Percentiles rank a stretch among this genome's conserved stretches.
These are phyloP conservation scores for Rhododendron griersonianum DNA, from an alignment of 148 eudicot species.

Conservation along the genomic window DNA sequence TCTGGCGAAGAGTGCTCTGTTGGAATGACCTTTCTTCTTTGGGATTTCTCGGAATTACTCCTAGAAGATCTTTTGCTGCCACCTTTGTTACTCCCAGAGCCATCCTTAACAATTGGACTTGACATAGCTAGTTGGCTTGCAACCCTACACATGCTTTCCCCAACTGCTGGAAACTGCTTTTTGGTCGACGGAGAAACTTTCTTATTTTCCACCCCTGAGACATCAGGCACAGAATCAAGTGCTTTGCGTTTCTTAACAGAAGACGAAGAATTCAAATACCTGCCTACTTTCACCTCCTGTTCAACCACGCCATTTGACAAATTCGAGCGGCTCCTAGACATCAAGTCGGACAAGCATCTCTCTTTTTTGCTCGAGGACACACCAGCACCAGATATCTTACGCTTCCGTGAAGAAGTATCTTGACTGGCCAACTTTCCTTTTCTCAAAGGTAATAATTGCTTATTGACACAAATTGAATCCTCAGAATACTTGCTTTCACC, in stretches of 20 bases:
- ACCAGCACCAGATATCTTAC: constrained; percentile 25
- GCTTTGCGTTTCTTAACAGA: constrained; percentile 26
- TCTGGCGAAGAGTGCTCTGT: constrained; percentile 28
- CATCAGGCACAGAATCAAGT: constrained; percentile 16
- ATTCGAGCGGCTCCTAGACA: constrained; percentile 13
- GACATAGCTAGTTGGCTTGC: constrained; percentile 32
- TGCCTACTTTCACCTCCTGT: constrained; percentile 12
- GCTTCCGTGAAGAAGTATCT: constrained; percentile 33
- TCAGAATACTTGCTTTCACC: constrained; percentile 13
- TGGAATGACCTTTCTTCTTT: constrained; percentile 19
- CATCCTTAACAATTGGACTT: constrained; percentile 21
- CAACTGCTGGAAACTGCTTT: constrained; percentile 31
- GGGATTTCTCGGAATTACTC: constrained; percentile 19
- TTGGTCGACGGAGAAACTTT: constrained; percentile 12
- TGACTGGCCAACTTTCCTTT: constrained; percentile 16
- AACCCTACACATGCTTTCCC: constrained; percentile 45
- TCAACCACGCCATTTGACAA: constrained; percentile 18
- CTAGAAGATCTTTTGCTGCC: not conserved
- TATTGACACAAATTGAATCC: constrained; percentile 12
- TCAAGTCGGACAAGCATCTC: constrained; percentile 30
- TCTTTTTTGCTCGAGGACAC: constrained; percentile 24
- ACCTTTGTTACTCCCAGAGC: not conserved
- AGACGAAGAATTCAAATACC: constrained; percentile 13
- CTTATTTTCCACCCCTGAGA: constrained; percentile 17
- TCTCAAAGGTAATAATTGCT: constrained; percentile 12